Conservation (phyloP, 1,284 basidiomycete species). For the Malassezia pachydermatis region DNA sequence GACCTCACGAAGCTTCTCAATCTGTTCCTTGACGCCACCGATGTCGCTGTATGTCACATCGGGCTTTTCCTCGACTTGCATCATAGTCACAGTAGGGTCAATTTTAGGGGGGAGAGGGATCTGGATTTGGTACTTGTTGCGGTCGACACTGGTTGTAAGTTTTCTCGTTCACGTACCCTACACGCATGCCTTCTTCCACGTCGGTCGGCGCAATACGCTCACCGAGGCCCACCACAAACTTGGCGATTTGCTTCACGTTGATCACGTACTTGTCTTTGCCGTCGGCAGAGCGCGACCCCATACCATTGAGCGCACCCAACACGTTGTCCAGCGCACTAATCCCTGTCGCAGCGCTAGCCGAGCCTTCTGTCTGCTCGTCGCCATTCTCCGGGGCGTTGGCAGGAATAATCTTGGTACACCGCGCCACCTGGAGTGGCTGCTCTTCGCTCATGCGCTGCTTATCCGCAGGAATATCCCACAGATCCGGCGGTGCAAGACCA, state of each 20-base stretch:
- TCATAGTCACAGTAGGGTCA: conserved; percentile 98
- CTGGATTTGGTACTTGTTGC: conserved; percentile 96
- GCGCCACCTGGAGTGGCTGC: conserved; percentile 87
- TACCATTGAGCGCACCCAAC: conserved; percentile 29
- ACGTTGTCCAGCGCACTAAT: conserved; percentile 28
- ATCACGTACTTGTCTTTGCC: conserved; percentile 96
- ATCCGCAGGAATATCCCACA: conserved; percentile 65
- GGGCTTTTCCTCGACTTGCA: conserved; percentile 99
- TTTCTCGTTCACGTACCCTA: too few species aligned
- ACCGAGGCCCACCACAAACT: conserved; percentile 94
- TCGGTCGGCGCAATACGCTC: conserved; percentile 94
- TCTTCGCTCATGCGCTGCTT: conserved; percentile 76
- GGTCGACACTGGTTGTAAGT: too few species aligned
- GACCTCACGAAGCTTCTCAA: conserved; percentile 96
- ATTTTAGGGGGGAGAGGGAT: conserved; percentile 99
- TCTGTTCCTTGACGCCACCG: conserved; percentile 98
- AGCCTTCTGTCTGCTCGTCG: conserved; percentile 18
- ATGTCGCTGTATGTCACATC: conserved; percentile 97
- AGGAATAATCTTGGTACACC: conserved; percentile 96
- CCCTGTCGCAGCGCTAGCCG: conserved; percentile 12
- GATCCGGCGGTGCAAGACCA: conserved; percentile 85
- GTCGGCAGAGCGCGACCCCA: conserved; percentile 59
- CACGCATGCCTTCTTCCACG: conserved; percentile 99
- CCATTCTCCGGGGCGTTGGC: conserved; percentile 47
- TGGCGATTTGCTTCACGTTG: conserved; percentile 99